A percentile compares a stretch with the other conserved stretches of the same genome.
Conservation (phyloP, 495 filamentous ascomycete genomes). For the Sporormia fimetaria region DNA sequence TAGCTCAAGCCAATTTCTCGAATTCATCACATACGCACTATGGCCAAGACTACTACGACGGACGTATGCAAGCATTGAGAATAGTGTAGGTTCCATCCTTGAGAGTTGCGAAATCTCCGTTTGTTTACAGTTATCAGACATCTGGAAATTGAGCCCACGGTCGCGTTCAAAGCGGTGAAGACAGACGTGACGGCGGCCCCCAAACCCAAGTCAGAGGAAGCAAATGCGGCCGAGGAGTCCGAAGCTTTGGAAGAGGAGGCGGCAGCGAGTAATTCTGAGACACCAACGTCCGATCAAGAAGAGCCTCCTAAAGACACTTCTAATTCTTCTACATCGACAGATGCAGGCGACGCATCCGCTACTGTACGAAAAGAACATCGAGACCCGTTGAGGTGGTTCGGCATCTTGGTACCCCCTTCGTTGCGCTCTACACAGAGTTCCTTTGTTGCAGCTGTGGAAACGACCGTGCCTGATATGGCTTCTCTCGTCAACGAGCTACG, state of each 20-base stretch:
- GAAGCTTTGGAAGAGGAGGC: no score
- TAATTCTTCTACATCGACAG: neutral
- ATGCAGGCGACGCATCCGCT: neutral
- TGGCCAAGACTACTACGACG: conserved; percentile 38
- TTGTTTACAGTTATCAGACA: neutral
- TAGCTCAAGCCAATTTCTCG: conserved; percentile 39
- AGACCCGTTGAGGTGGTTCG: conserved; percentile 39
- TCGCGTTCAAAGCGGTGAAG: no score
- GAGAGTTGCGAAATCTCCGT: neutral
- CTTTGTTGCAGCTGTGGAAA: conserved; percentile 30
- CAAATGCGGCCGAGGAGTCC: no score
- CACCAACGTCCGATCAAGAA: no score
- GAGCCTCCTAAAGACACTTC: no score
- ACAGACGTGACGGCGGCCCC: no score
- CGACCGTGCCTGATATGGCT: conserved; percentile 22
- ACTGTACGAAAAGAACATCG: neutral
- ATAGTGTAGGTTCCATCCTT: conserved; percentile 25
- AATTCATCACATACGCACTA: conserved; percentile 27
- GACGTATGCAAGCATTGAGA: conserved; percentile 34
- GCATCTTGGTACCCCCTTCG: conserved; percentile 36
- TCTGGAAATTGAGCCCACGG: conserved; percentile 1
- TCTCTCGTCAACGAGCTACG: conserved; percentile 27
- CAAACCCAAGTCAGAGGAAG: no score
- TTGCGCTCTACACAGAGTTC: conserved; percentile 31
- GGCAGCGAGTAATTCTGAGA: no score